Conservation (phyloP, 805 yeast genomes). For the Zygoascus bituminiphila region DNA sequence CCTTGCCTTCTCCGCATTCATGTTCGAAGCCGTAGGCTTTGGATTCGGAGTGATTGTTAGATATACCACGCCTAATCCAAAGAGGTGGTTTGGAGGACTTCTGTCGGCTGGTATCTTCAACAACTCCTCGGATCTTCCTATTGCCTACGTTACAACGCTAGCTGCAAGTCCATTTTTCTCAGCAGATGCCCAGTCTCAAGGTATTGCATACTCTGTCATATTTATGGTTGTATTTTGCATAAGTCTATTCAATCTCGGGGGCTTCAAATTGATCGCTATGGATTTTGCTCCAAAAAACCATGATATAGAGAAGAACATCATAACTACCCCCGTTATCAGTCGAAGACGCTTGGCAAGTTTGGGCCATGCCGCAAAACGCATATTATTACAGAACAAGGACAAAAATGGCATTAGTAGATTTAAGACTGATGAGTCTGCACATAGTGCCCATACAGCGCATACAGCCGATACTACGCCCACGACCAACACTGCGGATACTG, state of each 20-base stretch:
- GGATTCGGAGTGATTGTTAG: constrained; percentile 34
- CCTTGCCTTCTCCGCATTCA: constrained; percentile 39
- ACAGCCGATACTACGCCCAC: too few relatives aligned
- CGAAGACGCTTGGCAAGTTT: background rate
- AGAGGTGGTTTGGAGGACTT: constrained; percentile 68
- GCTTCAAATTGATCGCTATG: constrained; percentile 56
- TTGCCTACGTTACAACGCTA: constrained; percentile 63
- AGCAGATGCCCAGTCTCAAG: constrained; percentile 53
- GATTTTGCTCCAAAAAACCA: constrained; percentile 43
- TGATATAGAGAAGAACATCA: background rate
- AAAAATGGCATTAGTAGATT: background rate
- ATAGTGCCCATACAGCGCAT: too few relatives aligned
- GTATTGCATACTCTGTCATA: constrained; percentile 77
- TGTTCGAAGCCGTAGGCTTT: constrained; percentile 41
- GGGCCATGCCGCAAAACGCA: background rate
- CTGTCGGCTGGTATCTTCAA: constrained; percentile 67
- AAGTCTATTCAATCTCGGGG: constrained; percentile 67
- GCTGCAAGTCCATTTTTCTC: constrained; percentile 54
- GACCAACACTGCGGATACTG: background rate
- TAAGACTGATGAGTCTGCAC: background rate
- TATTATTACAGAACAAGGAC: background rate
- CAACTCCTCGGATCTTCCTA: constrained; percentile 75
- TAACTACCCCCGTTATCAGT: background rate
- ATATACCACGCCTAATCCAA: constrained; percentile 52
- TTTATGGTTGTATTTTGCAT: constrained; percentile 62